Conservation (phyloP, 1,139 yeast species). For the Yamadazyma atlantica region DNA sequence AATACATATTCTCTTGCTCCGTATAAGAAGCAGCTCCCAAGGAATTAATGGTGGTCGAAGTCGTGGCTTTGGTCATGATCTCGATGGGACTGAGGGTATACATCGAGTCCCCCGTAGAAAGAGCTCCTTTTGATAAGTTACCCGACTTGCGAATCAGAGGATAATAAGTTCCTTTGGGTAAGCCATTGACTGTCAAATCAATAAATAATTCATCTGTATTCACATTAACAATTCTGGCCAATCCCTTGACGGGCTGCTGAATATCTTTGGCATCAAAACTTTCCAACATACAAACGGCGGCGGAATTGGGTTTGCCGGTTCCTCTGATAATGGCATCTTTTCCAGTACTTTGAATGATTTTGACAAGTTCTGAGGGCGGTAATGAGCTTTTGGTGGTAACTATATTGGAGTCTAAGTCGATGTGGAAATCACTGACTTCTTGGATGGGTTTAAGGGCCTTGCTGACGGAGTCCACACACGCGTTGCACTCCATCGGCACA, state of each 20-base stretch:
- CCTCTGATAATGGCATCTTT: constrained; percentile 91
- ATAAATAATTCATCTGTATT: constrained; percentile 52
- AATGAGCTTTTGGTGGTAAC: constrained; percentile 64
- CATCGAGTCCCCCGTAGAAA: constrained; percentile 59
- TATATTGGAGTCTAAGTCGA: constrained; percentile 54
- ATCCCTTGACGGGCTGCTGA: constrained; percentile 72
- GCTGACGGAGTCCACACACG: constrained; percentile 64
- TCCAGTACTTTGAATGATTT: constrained; percentile 68
- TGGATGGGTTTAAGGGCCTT: constrained; percentile 47
- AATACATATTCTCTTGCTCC: constrained; percentile 23
- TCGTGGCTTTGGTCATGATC: constrained; percentile 35
- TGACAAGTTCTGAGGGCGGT: constrained; percentile 70
- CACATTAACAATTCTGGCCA: constrained; percentile 83
- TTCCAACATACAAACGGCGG: constrained; percentile 90
- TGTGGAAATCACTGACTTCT: constrained; percentile 48
- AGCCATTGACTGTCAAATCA: constrained; percentile 77
- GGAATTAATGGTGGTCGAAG: constrained; percentile 36
- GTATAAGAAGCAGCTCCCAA: constrained; percentile 34
- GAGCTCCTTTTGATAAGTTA: constrained; percentile 72
- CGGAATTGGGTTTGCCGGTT: constrained; percentile 81
- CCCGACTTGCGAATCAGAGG: constrained; percentile 74
- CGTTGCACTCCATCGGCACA: constrained; percentile 73
- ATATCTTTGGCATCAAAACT: constrained; percentile 53
- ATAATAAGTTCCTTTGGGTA: constrained; percentile 61
- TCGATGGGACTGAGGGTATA: constrained; percentile 50